Conservation (phyloP, 495 filamentous ascomycete genomes). For the Neurospora sp. region DNA sequence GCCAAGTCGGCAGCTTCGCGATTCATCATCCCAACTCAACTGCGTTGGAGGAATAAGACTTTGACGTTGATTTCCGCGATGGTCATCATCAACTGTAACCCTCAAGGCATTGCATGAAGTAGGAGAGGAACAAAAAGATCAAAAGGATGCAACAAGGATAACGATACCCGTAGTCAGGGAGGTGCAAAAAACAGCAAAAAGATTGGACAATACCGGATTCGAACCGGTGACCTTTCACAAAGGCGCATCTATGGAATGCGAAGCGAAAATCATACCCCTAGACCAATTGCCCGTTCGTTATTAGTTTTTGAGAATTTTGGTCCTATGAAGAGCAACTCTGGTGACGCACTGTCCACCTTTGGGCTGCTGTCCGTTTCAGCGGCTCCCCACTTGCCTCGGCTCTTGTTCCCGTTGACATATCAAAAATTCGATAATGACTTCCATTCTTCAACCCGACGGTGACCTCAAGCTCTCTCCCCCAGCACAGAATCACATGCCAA, state of each 20-base stretch:
- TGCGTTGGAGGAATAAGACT: neutral
- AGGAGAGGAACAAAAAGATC: neutral
- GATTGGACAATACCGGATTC: constrained; percentile 10
- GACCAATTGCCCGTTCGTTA: constrained; percentile 22
- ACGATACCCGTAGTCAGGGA: neutral
- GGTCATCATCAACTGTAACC: neutral
- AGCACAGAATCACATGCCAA: neutral
- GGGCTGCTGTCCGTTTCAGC: neutral
- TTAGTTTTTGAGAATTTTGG: neutral
- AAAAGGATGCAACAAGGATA: neutral
- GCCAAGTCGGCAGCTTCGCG: neutral
- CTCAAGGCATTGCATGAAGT: neutral
- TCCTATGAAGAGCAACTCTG: too few species aligned
- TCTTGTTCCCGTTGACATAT: neutral
- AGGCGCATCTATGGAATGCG: constrained; percentile 14
- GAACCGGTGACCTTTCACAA: constrained; percentile 12
- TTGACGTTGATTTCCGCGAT: neutral
- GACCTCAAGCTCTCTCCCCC: neutral
- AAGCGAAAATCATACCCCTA: constrained; percentile 38
- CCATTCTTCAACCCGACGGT: neutral
- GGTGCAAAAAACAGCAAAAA: neutral
- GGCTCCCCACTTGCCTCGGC: constrained; percentile 10
- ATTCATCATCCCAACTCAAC: neutral
- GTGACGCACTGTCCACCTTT: neutral
- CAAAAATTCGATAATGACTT: neutral